phyloP scores from a whole-genome alignment of 1,139 yeast genomes.

The Chernovozyma aurita region DNA sequence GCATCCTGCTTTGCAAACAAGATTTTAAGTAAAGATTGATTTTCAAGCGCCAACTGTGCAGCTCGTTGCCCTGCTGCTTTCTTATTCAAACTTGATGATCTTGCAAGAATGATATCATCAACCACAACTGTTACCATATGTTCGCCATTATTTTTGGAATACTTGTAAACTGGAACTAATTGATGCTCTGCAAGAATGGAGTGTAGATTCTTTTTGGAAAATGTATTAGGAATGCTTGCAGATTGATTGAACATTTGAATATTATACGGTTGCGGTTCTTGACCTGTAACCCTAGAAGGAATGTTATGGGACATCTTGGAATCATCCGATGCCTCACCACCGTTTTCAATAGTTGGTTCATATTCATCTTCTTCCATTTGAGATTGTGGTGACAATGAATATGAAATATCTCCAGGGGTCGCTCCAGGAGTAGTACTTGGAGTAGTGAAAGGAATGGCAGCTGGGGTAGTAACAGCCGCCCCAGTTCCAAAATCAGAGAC shows the following conservation, averaged over 20 bases:
- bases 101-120: conserved; percentile 27
- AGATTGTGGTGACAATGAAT: background rate
- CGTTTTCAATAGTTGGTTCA: conserved; percentile 2
- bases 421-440: background rate
- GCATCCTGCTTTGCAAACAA: conserved; percentile 3
- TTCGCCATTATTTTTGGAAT: conserved; percentile 4
- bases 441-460: background rate
- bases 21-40: conserved; percentile 4
- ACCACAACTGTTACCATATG: conserved; percentile 11
- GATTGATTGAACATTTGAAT: background rate
- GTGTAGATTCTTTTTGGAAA: conserved; percentile 6
- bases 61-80: conserved; percentile 18
- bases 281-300: background rate
- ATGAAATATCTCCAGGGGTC: background rate
- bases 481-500: background rate
- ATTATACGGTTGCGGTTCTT: background rate
- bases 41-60: conserved; percentile 6
- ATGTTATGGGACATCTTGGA: background rate
- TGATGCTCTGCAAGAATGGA: conserved; percentile 1
- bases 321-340: background rate
- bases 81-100: conserved; percentile 27
- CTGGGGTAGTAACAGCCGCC: background rate
- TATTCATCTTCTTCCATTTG: conserved; percentile 6
- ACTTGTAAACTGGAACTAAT: conserved; percentile 7
- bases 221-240: background rate